Evolutionary conservation across 495 filamentous ascomycete genomes (phyloP), one percentile per base, ranked within the genome.

Genomic region (Penicillium subrubescens): DNA sequence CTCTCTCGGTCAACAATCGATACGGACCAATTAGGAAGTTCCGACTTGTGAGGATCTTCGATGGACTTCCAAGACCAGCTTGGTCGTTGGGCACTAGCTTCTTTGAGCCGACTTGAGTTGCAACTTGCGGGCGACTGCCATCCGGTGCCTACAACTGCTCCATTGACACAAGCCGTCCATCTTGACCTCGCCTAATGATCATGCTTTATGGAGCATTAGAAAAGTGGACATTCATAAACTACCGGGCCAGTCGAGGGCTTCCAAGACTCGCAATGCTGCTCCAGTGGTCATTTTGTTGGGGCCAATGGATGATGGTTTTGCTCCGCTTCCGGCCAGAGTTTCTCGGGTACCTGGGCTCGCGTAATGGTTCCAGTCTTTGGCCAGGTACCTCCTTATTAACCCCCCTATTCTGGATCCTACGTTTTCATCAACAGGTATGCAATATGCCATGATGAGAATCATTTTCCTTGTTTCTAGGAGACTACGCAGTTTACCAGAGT

Each of bases 21-120:
- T n/a, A n/a, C 11, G 23, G 23, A 31, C 54, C 51, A 61, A 51
- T 56, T 41, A 56, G 15, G 17, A 15, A 31, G 43, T n/a, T 4
- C 7, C 17, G 43, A 15, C 43, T 23, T 23, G 1, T 5, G 29
- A 25, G 15, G 43, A 59, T 60, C 59, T 53, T 60, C 59, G 25
- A 33, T 25, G 10, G 21, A 39, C 6, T 58, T 55, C 46, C 54
- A 34, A 17, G 64, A 51, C 23, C 33, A 71, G 67, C 71, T 43
- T 70, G 62, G 67, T 58, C 59, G 71, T 69, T 83, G 81, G 77
- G 78, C 82, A 82, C 84, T 84, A 83, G 71, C 76, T 66, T 41
- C 39, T 55, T 39, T 25, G 17, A 52, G 44, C 27, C 31, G 58
- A 60, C 21, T 14, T 14, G 41, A 56, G 12, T 63, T 33, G 62